phyloP scores from a whole-genome alignment of 2,329 filamentous ascomycete genomes.

The Fusarium tjaetaba region DNA sequence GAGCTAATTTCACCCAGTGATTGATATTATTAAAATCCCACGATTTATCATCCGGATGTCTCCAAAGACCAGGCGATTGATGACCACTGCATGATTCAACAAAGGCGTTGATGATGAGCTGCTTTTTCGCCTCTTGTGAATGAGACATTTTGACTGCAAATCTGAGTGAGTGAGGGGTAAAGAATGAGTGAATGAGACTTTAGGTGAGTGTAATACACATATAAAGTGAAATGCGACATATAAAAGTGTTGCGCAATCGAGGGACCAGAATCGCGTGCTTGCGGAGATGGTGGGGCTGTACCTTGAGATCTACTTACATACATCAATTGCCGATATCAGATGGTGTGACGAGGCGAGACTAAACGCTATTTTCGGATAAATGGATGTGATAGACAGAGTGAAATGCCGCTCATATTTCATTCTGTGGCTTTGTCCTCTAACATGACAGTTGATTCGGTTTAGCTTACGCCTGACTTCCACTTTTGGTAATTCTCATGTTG shows the following conservation, averaged over 20 bases:
- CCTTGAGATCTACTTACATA: not conserved
- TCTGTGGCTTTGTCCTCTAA: not conserved
- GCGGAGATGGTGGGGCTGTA: conserved; percentile 7
- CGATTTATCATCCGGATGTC: conserved; percentile 71
- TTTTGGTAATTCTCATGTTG: not conserved
- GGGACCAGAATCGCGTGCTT: not conserved
- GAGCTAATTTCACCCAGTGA: conserved; percentile 70
- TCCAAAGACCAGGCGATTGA: conserved; percentile 62
- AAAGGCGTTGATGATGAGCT: conserved; percentile 56
- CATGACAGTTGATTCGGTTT: rapidly evolving
- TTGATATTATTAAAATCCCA: conserved; percentile 68
- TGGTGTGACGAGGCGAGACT: not conserved
- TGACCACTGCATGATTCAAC: conserved; percentile 57
- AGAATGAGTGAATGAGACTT: not conserved
- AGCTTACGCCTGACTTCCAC: not conserved
- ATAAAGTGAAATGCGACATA: not conserved
- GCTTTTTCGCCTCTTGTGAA: conserved; percentile 46
- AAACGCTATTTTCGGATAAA: not conserved
- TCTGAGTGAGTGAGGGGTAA: not conserved
- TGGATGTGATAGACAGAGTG: not conserved
- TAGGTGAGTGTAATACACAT: not conserved
- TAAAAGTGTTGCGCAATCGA: not conserved
- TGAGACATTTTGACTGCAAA: conserved; percentile 23
- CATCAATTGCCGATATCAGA: not conserved
- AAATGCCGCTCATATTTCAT: not conserved